A percentile compares a stretch with the other conserved stretches of the same genome.
These are phyloP conservation scores for Periconia sp. DNA, from an alignment of 2,329 filamentous ascomycete genomes.

Conservation along the genomic window DNA sequence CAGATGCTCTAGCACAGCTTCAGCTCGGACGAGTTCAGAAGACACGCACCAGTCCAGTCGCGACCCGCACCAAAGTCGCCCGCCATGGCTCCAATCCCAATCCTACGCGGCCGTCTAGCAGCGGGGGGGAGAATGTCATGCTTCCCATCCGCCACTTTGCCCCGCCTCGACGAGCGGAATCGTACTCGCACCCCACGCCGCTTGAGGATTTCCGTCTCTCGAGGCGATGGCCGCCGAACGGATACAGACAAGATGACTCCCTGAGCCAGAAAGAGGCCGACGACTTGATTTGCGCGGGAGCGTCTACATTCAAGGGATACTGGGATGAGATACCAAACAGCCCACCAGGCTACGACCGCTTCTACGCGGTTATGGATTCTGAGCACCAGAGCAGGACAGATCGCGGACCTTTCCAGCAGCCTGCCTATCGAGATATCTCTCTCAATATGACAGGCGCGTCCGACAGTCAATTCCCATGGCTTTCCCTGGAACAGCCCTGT, in stretches of 20 bases:
- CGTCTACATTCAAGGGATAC: constrained; percentile 49
- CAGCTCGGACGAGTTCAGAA: constrained; percentile 34
- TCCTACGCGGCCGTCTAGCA: constrained; percentile 38
- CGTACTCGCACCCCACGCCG: constrained; percentile 44
- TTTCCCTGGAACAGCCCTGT: constrained; percentile 76
- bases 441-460: constrained; percentile 43
- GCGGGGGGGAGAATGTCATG: constrained; percentile 36
- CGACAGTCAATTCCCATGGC: constrained; percentile 63
- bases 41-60: constrained; percentile 41
- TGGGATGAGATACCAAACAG: constrained; percentile 45
- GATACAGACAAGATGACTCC: constrained; percentile 40
- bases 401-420: constrained; percentile 41
- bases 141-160: constrained; percentile 30
- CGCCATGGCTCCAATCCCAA: constrained; percentile 45
- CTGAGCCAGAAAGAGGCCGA: constrained; percentile 42
- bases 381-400: constrained; percentile 48
- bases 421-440: constrained; percentile 46
- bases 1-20: constrained; percentile 30
- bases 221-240: constrained; percentile 48
- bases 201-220: constrained; percentile 45
- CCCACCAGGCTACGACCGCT: constrained; percentile 44
- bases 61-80: constrained; percentile 40
- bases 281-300: constrained; percentile 46
- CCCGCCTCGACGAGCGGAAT: constrained; percentile 37
- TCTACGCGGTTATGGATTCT: constrained; percentile 48